Conservation (phyloP, 148 eudicot genomes). For the Nyssa sinensis region DNA sequence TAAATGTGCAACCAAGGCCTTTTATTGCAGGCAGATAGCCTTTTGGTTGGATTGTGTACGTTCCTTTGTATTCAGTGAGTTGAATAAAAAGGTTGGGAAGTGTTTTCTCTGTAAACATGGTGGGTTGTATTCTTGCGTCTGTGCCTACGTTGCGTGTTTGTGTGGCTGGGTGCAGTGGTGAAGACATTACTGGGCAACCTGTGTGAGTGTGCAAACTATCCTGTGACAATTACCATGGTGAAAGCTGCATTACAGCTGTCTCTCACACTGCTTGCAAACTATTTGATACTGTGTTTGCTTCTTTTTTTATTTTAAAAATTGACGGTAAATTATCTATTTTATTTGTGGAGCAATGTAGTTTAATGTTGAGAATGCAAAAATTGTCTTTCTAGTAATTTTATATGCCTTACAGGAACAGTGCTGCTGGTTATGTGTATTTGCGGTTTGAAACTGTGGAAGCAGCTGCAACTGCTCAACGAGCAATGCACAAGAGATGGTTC, state of each 20-base stretch:
- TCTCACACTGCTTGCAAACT: not conserved
- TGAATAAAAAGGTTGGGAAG: no score
- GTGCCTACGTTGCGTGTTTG: no score
- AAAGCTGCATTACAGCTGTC: not conserved
- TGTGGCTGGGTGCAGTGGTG: not conserved
- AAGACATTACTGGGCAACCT: not conserved
- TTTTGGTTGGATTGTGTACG: no score
- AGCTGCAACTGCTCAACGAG: conserved; percentile 63
- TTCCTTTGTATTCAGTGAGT: no score
- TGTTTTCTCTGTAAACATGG: no score
- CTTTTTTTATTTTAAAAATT: no score
- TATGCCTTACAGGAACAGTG: conserved; percentile 50
- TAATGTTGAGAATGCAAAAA: not conserved
- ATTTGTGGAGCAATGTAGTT: not conserved
- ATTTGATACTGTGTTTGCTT: not conserved
- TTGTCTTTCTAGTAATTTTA: not conserved
- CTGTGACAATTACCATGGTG: not conserved
- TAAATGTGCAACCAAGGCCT: no score
- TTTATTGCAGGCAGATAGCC: no score
- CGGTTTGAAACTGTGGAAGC: conserved; percentile 60
- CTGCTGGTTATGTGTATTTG: conserved; percentile 79
- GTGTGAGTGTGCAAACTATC: not conserved
- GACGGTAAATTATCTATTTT: not conserved
- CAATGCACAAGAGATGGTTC: conserved; percentile 81
- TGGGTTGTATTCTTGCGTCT: no score